Evolutionary conservation across 352 stramenopile genomes (phyloP).

Genomic region (Globisporangium alternatum): DNA sequence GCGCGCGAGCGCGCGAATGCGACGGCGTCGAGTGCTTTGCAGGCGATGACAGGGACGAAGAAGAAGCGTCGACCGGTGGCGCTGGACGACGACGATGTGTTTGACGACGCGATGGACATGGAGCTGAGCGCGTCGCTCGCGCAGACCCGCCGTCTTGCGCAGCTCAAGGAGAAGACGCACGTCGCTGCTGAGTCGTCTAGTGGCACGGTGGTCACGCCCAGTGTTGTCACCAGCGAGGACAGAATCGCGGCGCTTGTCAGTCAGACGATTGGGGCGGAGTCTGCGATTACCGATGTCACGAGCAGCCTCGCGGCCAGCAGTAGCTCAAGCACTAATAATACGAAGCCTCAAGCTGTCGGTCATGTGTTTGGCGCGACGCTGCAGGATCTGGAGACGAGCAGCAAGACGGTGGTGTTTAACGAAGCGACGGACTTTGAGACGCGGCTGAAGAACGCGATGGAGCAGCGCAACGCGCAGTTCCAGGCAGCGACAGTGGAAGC

Average conservation of each 20-base stretch:
- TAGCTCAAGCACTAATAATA: not conserved
- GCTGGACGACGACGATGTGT: constrained; percentile 29
- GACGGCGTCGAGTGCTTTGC: constrained; percentile 39
- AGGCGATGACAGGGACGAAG: constrained; percentile 25
- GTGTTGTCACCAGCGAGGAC: constrained; percentile 38
- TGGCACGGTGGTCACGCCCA: not conserved
- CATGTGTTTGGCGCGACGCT: constrained; percentile 56
- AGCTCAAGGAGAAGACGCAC: constrained; percentile 28
- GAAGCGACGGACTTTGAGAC: constrained; percentile 85
- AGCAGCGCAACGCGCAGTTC: constrained; percentile 60
- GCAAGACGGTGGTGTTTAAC: constrained; percentile 74
- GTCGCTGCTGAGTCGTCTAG: not conserved
- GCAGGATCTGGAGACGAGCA: constrained; percentile 19
- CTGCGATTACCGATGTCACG: constrained; percentile 18
- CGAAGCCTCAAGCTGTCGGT: not conserved
- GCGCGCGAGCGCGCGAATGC: constrained; percentile 63
- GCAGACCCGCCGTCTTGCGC: constrained; percentile 52
- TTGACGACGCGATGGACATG: constrained; percentile 61
- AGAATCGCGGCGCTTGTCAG: constrained; percentile 57
- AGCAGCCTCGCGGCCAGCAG: constrained; percentile 13
- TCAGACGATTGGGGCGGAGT: constrained; percentile 32
- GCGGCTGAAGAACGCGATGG: constrained; percentile 68
- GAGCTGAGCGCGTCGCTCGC: constrained; percentile 79
- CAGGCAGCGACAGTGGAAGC: constrained; percentile 25
- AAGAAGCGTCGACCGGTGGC: constrained; percentile 36